phyloP scores from a whole-genome alignment of 768 basidiomycete species.

The Dentipellis sp. region DNA sequence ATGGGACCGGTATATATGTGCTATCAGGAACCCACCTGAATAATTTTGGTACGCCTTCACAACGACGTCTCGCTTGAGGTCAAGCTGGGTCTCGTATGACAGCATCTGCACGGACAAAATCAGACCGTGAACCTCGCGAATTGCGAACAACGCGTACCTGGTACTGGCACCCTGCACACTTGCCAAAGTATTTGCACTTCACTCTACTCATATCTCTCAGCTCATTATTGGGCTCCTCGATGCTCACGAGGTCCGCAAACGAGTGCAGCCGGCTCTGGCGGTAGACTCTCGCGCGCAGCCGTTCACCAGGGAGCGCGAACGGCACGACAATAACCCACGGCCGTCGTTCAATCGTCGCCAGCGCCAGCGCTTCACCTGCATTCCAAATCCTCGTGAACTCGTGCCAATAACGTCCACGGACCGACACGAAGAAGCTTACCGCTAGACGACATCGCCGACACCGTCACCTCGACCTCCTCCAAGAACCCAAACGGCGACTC shows the following conservation, averaged over 20 bases:
- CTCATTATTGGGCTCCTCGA: conserved; percentile 52
- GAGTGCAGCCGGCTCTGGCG: conserved; percentile 65
- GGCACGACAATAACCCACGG: conserved; percentile 83
- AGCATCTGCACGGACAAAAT: conserved; percentile 50
- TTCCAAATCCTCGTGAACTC: background rate
- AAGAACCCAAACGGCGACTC: conserved; percentile 50
- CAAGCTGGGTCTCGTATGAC: conserved; percentile 78
- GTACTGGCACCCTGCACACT: conserved; percentile 91
- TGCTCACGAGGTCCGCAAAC: conserved; percentile 61
- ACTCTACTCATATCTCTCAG: conserved; percentile 59
- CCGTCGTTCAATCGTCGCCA: conserved; percentile 34
- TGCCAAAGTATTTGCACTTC: conserved; percentile 80
- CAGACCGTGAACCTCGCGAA: background rate
- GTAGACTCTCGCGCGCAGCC: conserved; percentile 62
- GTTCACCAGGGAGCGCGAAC: conserved; percentile 79
- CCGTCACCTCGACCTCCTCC: conserved; percentile 54
- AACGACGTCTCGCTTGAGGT: conserved; percentile 80
- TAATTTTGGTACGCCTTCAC: conserved; percentile 77
- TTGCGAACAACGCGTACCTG: conserved; percentile 42
- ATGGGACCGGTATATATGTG: background rate
- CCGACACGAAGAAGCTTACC: conserved; percentile 27
- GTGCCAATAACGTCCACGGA: background rate
- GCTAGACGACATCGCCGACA: conserved; percentile 53
- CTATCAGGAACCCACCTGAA: conserved; percentile 37
- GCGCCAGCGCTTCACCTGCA: conserved; percentile 41